These are phyloP conservation scores for Eucalyptus tenuipes DNA, from an alignment of 345 rosid genomes.

Conservation along the genomic window DNA sequence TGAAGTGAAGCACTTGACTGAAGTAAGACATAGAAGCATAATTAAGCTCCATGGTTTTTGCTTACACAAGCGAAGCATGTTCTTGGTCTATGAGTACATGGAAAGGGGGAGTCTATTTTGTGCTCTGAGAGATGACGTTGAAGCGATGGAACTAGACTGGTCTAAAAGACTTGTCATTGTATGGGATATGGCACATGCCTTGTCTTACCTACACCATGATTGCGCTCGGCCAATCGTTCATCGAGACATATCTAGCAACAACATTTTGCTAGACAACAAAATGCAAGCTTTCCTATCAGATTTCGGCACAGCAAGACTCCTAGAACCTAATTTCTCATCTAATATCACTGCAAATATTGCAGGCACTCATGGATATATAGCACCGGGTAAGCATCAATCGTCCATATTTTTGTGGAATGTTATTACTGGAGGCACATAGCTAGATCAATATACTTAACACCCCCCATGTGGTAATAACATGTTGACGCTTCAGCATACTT, in stretches of 20 bases:
- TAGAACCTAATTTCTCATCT: not conserved
- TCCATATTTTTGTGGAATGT: not conserved
- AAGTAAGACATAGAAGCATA: slow-evolving; percentile 1
- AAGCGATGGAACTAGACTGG: not conserved
- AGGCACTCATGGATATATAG: slow-evolving; percentile 4
- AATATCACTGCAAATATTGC: not conserved
- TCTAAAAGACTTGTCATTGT: not conserved
- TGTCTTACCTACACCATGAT: slow-evolving; percentile 2
- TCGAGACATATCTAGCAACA: slow-evolving; percentile 9
- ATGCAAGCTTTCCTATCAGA: not conserved
- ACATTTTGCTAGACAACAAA: not conserved
- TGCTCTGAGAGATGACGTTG: not conserved
- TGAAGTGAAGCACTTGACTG: not conserved
- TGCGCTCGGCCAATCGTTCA: not conserved
- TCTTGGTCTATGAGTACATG: not conserved
- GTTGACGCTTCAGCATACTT: too few species aligned
- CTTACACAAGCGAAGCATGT: not conserved
- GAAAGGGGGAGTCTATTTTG: not conserved
- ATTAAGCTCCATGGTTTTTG: not conserved
- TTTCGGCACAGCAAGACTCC: slow-evolving; percentile 1
- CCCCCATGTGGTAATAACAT: too few species aligned
- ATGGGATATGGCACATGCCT: not conserved
- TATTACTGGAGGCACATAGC: accelerated
- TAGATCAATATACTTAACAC: too few species aligned
- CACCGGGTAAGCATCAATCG: not conserved